Conservation (phyloP, 1,284 basidiomycete genomes). For the Tausonia pullulans region DNA sequence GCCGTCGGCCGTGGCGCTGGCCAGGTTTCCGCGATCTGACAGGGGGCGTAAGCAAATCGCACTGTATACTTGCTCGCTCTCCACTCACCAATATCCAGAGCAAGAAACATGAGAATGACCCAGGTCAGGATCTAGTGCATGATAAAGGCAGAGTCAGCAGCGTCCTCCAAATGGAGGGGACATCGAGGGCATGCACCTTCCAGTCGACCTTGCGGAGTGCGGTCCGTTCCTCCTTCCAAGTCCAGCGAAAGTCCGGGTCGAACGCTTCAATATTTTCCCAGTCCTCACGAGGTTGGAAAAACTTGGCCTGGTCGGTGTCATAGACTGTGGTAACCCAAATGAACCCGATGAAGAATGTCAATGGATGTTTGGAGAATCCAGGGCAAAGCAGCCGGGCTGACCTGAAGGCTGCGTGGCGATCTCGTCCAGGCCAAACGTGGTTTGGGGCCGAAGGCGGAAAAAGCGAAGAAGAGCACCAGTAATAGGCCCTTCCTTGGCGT, state of each 20-base stretch:
- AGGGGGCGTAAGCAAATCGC: slow-evolving; percentile 10
- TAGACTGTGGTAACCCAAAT: slow-evolving; percentile 32
- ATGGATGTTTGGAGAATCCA: neutral
- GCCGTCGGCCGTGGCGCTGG: slow-evolving; percentile 54
- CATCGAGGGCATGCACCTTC: slow-evolving; percentile 27
- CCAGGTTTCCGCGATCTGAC: slow-evolving; percentile 41
- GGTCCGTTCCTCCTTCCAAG: slow-evolving; percentile 51
- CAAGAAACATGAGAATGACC: slow-evolving; percentile 54
- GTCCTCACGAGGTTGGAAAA: slow-evolving; percentile 8
- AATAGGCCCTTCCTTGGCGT: too few relatives aligned
- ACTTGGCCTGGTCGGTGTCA: slow-evolving; percentile 41
- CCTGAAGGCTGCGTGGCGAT: slow-evolving; percentile 45
- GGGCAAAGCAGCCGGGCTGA: too few relatives aligned
- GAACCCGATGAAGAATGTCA: neutral
- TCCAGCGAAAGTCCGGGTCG: slow-evolving; percentile 56
- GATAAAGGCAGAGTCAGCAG: neutral
- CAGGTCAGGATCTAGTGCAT: slow-evolving; percentile 28
- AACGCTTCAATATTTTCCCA: slow-evolving; percentile 35
- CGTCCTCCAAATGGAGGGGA: slow-evolving; percentile 7
- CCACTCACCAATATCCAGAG: slow-evolving; percentile 27
- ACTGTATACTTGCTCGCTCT: slow-evolving; percentile 40
- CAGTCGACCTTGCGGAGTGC: slow-evolving; percentile 40
- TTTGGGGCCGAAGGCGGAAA: too few relatives aligned
- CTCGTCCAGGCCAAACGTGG: slow-evolving; percentile 29
- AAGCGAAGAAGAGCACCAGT: too few relatives aligned